These are phyloP conservation scores for Hyparrhenia diplandra DNA, from an alignment of 176 grass and related monocot genomes.

Conservation along the genomic window DNA sequence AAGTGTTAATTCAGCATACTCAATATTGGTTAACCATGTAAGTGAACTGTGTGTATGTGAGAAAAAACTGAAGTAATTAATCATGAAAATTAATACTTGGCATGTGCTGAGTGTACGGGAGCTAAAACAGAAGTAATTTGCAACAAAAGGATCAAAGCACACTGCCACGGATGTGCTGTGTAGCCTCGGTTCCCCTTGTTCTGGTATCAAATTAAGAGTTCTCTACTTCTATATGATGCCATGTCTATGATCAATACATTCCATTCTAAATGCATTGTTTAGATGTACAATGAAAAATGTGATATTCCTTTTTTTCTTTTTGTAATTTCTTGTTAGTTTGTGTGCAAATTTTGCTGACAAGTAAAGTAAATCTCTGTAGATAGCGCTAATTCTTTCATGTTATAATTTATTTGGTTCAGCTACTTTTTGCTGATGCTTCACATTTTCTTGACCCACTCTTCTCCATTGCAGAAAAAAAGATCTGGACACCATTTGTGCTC, in stretches of 20 bases:
- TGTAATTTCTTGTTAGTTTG: slow-evolving; percentile 8
- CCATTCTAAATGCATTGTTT: background rate
- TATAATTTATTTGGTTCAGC: no score
- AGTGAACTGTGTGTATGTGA: background rate
- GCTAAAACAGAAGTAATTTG: background rate
- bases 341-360: background rate
- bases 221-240: no score
- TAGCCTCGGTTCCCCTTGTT: background rate
- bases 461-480: slow-evolving; percentile 47
- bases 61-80: background rate
- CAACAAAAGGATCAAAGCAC: background rate
- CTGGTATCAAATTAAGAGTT: no score
- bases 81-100: background rate
- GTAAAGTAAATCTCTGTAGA: background rate
- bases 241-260: background rate
- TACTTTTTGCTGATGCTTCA: slow-evolving; percentile 25
- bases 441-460: background rate
- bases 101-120: background rate
- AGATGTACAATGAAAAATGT: background rate
- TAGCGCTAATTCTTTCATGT: no score
- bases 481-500: slow-evolving; percentile 33
- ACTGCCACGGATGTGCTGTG: background rate
- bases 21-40: background rate
- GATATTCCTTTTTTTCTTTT: background rate
- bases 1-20: background rate